A percentile compares a stretch with the other conserved stretches of the same genome.
These are phyloP conservation scores for Zygoascus bituminiphila DNA, from an alignment of 805 yeast genomes.

Conservation along the genomic window DNA sequence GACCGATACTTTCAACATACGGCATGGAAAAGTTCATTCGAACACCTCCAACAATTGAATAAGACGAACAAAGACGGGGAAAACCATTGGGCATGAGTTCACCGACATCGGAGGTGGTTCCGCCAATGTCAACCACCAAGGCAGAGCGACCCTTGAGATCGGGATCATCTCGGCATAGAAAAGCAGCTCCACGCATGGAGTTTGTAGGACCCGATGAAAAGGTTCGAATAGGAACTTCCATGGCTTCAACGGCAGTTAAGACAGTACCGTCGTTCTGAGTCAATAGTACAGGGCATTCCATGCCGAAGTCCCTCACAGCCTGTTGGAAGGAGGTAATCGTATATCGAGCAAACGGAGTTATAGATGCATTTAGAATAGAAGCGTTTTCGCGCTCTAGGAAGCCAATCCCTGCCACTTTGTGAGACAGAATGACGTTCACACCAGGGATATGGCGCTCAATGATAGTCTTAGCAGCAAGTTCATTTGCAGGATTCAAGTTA, in stretches of 20 bases:
- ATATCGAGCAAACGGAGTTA: constrained; percentile 33
- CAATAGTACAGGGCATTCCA: constrained; percentile 34
- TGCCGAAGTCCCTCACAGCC: constrained; percentile 32
- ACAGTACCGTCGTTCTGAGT: constrained; percentile 46
- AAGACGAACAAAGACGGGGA: constrained; percentile 40
- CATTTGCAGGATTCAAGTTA: constrained; percentile 34
- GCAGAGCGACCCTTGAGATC: constrained; percentile 21
- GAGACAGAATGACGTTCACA: constrained; percentile 33
- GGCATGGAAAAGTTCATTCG: constrained; percentile 42
- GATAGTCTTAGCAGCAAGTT: constrained; percentile 29
- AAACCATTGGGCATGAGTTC: constrained; percentile 38
- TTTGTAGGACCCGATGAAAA: constrained; percentile 42
- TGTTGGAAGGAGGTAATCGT: constrained; percentile 34
- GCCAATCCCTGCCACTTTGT: constrained; percentile 37
- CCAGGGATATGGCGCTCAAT: constrained; percentile 31
- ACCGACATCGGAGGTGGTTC: constrained; percentile 45
- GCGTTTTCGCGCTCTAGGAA: constrained; percentile 41
- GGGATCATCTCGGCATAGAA: constrained; percentile 28
- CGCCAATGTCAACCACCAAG: constrained; percentile 44
- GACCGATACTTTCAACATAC: constrained; percentile 41
- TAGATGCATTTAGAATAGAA: constrained; percentile 37
- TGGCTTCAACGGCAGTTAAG: constrained; percentile 34
- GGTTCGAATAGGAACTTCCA: constrained; percentile 36
- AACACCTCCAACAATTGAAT: constrained; percentile 40
- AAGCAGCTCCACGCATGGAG: constrained; percentile 32